These are phyloP conservation scores for Coemansia sp. DNA, from an alignment of 192 early-diverging fungal species.

Conservation along the genomic window DNA sequence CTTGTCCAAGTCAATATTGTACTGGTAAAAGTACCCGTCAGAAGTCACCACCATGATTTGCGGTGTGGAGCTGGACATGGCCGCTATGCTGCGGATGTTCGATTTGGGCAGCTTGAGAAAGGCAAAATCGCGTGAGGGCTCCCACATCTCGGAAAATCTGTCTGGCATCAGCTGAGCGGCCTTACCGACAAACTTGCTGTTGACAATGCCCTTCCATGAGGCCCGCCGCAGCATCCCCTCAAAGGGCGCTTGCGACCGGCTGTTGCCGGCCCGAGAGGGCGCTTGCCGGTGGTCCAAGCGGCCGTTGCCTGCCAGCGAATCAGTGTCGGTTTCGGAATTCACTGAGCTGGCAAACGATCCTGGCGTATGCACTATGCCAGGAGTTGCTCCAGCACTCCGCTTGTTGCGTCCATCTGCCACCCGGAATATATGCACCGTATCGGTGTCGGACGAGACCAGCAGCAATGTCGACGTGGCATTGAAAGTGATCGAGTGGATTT, in stretches of 20 bases:
- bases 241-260: slow-evolving; percentile 50
- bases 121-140: slow-evolving; percentile 93
- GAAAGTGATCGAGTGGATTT: slow-evolving; percentile 91
- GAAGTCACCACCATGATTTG: slow-evolving; percentile 89
- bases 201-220: slow-evolving; percentile 53
- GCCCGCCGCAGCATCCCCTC: slow-evolving; percentile 59
- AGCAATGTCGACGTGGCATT: slow-evolving; percentile 55
- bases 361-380: slow-evolving; percentile 2
- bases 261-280: not conserved
- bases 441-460: slow-evolving; percentile 78
- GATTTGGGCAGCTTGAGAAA: slow-evolving; percentile 81
- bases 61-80: slow-evolving; percentile 68
- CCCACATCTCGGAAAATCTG: slow-evolving; percentile 87
- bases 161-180: slow-evolving; percentile 87
- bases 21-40: slow-evolving; percentile 89
- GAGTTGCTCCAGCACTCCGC: slow-evolving; percentile 8
- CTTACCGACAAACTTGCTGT: slow-evolving; percentile 69
- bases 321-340: slow-evolving; percentile 18
- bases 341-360: slow-evolving; percentile 37
- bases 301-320: slow-evolving; percentile 15
- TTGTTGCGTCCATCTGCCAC: slow-evolving; percentile 54
- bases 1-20: slow-evolving; percentile 80
- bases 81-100: slow-evolving; percentile 72
- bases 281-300: not conserved
- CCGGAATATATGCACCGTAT: slow-evolving; percentile 96